phyloP scores from a whole-genome alignment of 371 early-diverging fungal genomes.

The Circinella minor region DNA sequence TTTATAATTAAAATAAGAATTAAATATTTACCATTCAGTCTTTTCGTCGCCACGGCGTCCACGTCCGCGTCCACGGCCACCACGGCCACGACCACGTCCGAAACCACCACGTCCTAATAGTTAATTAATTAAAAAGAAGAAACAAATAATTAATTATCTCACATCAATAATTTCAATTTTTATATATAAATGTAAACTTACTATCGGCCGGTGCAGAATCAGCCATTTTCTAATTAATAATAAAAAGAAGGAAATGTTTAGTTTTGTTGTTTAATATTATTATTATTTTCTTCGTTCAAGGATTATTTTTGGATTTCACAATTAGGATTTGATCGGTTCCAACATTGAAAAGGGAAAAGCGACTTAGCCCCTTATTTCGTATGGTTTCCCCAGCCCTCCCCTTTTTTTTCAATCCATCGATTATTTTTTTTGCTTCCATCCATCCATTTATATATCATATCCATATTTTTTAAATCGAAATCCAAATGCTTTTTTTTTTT shows the following conservation, averaged over 20 bases:
- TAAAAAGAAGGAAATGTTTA: background rate
- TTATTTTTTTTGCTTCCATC: conserved; percentile 15
- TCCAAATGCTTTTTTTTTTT: background rate
- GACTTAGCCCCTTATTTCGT: too few relatives aligned
- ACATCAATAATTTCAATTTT: background rate
- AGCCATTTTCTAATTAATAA: conserved; percentile 53
- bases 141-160: too few relatives aligned
- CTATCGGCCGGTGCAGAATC: conserved; percentile 65
- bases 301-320: too few relatives aligned
- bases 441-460: conserved; percentile 13
- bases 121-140: background rate
- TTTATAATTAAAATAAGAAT: too few relatives aligned
- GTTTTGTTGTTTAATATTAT: background rate
- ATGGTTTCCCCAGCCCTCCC: background rate
- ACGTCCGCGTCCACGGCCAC: conserved; percentile 79
- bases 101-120: conserved; percentile 68
- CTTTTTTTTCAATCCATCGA: background rate
- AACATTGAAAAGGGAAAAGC: too few relatives aligned
- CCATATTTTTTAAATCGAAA: background rate
- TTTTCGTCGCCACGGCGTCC: conserved; percentile 81
- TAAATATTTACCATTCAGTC: conserved; percentile 67
- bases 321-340: too few relatives aligned
- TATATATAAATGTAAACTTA: conserved; percentile 17
- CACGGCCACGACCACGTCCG: conserved; percentile 80
- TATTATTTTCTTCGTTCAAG: too few relatives aligned